Evolutionary conservation across 2,329 filamentous ascomycete genomes (phyloP), one percentile per base, ranked within the genome.

Genomic region (Neonectria sp.): DNA sequence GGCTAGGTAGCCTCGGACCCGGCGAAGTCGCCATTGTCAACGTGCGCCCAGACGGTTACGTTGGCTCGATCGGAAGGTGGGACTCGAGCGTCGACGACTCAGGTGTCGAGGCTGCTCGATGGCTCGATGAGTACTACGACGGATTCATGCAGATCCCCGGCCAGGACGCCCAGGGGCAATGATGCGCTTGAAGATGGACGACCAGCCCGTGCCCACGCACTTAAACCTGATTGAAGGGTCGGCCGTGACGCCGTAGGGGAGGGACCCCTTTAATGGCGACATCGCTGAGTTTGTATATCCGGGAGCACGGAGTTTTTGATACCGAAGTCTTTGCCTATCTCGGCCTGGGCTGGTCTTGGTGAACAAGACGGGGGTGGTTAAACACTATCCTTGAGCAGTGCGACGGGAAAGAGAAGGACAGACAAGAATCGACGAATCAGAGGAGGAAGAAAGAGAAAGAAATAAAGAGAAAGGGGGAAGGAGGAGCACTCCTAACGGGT

Each of bases 41-140:
- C 72, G 90, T 94, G 2, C 85, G 92, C 6, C 92, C 92, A 0
- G 92, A 94, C 78, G 92, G 92, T 12, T 94, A 94, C 77, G 88
- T 94, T 5, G 92, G 92, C 1, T 89, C 86, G n/a, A 79, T 93
- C 27, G 82, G 85, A 51, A 80, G 85, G 46, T 88, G 86, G 85
- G 85, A 87, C 75, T 83, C 84, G 37, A 83, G 81, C 70, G 75
- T 86, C 31, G 86, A 87, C 61, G 85, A 85, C 48, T 79, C 86
- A 6, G 87, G 87, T 48, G 78, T 84, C 48, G 82, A 85, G 53
- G 87, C 87, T 9, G 87, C 87, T 31, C 80, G 78, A 67, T 89
- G 87, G 87, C 79, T 89, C 27, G 86, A 89, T 71, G 76, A 78
- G 17, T 89, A 89, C 73, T 89, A 88, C 70, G 81, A 82, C 49